Conservation (phyloP, 495 filamentous ascomycete genomes). For the Aspergillus haitiensis region DNA sequence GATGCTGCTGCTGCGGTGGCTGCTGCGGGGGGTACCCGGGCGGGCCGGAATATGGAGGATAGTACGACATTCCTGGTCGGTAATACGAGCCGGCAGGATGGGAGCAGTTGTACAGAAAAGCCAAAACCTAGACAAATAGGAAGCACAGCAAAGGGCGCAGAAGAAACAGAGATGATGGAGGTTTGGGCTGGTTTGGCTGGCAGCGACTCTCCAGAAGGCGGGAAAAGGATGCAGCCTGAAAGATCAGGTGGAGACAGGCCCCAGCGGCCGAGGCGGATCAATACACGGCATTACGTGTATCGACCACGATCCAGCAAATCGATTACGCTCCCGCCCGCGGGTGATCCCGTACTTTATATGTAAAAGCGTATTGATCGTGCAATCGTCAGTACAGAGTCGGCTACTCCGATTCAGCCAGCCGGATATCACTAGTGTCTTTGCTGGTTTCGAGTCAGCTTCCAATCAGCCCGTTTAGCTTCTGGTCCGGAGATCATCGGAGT, state of each 20-base stretch:
- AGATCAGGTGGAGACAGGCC: slow-evolving; percentile 22
- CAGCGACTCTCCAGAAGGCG: slow-evolving; percentile 16
- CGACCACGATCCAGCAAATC: not conserved
- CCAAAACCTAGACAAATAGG: slow-evolving; percentile 19
- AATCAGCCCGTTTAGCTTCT: not conserved
- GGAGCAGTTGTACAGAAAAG: slow-evolving; percentile 4
- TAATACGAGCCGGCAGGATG: slow-evolving; percentile 1
- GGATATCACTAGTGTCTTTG: slow-evolving; percentile 12
- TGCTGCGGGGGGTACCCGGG: slow-evolving; percentile 54
- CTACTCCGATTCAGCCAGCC: slow-evolving; percentile 22
- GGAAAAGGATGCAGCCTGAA: slow-evolving; percentile 27
- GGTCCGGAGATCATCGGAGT: not conserved
- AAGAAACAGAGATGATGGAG: slow-evolving; percentile 18
- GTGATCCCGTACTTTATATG: not conserved
- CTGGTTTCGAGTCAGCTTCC: not conserved
- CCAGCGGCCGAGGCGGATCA: slow-evolving; percentile 14
- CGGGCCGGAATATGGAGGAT: slow-evolving; percentile 47
- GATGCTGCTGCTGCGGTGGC: slow-evolving; percentile 28
- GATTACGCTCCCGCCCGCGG: not conserved
- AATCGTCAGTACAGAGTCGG: slow-evolving; percentile 2
- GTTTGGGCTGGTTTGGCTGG: not conserved
- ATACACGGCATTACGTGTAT: slow-evolving; percentile 13
- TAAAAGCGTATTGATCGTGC: not conserved
- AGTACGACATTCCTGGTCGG: slow-evolving; percentile 48
- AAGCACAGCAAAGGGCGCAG: slow-evolving; percentile 11